Conservation (phyloP, 2,329 filamentous ascomycete genomes). For the Scedosporium apiospermum region DNA sequence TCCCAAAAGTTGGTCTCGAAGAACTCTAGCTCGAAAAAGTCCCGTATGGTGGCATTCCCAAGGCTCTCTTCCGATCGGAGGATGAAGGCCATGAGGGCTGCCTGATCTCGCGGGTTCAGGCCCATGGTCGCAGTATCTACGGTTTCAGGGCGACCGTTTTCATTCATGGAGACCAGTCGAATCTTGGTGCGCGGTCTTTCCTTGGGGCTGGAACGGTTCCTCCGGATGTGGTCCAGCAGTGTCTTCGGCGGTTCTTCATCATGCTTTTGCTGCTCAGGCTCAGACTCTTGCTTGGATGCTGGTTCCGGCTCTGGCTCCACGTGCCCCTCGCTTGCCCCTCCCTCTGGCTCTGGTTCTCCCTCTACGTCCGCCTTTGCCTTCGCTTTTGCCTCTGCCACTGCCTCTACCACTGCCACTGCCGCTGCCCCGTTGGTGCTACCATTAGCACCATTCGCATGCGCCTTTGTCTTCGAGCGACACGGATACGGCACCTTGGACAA, state of each 20-base stretch:
- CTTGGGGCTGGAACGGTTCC: background rate
- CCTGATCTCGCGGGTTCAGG: constrained; percentile 7
- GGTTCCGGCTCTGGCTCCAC: background rate
- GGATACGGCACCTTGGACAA: constrained; percentile 9
- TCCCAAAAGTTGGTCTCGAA: constrained; percentile 27
- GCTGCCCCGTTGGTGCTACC: background rate
- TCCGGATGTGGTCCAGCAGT: constrained; percentile 8
- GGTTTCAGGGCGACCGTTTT: constrained; percentile 2
- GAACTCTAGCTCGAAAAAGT: constrained; percentile 15
- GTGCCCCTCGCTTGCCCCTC: background rate
- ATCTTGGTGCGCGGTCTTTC: background rate
- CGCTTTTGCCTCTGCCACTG: background rate
- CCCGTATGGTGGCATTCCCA: constrained; percentile 18
- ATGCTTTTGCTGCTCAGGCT: background rate
- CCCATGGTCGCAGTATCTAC: constrained; percentile 7
- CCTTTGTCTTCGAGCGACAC: background rate
- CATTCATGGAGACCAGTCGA: constrained; percentile 5
- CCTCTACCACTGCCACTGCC: background rate
- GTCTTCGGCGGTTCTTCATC: background rate
- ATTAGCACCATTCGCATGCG: background rate
- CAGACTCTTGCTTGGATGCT: background rate
- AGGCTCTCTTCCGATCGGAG: constrained; percentile 18
- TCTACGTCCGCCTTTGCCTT: background rate
- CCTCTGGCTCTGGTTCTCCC: background rate
- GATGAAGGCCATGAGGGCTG: constrained; percentile 19